Base-by-base conservation (phyloP, 2,329 filamentous ascomycete species). In the Anisogramma anomala region DNA sequence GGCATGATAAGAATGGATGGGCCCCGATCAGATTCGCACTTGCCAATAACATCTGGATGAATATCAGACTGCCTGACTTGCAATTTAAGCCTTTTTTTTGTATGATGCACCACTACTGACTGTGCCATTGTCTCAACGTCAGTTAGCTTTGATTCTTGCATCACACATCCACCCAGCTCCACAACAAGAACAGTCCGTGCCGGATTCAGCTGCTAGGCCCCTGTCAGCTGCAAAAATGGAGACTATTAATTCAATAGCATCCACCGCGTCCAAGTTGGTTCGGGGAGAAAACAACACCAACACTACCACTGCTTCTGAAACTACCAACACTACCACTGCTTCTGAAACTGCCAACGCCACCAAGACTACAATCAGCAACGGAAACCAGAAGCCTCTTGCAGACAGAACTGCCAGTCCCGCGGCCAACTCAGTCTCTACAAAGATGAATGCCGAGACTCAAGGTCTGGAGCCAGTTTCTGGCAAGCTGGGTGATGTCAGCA, bases 381-480 rank as follows among this genome's bases (percentile, higher is more conserved):
- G 64, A 65, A 51, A 62, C 52, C 48, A 11, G 62, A 65, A 25
- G 52, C 43, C 42, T 53, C 52, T 25, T 39, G 58, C 59, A 46
- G 27, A 22, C 27, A 15, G 30, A n/a, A 55, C 55, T 2, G 57
- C 60, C 6, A 65, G 63, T 30, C 60, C 57, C 38, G 65, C 59
- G 42, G 62, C 57, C 23, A n/a, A n/a, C n/a, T n/a, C n/a, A n/a
- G n/a, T n/a, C n/a, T n/a, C n/a, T n/a, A n/a, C 25, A 3, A 30
- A 11, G 14, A 62, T 68, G 42, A 28, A 66, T 66, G 34, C 59
- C 63, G 50, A 60, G 20, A 42, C 56, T 18, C 53, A 57, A 33
- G 56, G 44, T 10, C 35, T 62, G 34, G 85, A 93, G 62, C 85
- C 85, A 14, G 59, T 87, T 33, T 82, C 82, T 15, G 85, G 85